phyloP scores from a whole-genome alignment of 176 grass and related monocot genomes.

The Neostapfia colusana region DNA sequence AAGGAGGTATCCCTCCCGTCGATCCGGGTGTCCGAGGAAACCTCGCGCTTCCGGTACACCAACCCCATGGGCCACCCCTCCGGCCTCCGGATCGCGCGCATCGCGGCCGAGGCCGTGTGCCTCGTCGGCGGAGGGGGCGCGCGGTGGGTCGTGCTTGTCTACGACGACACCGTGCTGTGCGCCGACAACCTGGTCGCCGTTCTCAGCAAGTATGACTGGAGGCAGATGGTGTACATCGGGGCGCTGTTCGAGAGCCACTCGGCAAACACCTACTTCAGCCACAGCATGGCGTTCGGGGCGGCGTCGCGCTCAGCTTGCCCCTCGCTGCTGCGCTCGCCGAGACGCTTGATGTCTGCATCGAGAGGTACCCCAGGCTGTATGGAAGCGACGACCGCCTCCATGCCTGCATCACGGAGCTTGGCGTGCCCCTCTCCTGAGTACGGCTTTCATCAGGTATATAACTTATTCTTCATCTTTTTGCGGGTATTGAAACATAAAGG shows the following conservation, averaged over 20 bases:
- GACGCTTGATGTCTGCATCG: conserved; percentile 77
- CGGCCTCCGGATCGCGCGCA: conserved; percentile 85
- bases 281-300: conserved; percentile 89
- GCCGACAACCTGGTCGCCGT: conserved; percentile 77
- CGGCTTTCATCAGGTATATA: conserved; percentile 85
- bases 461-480: conserved; percentile 19
- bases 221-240: conserved; percentile 90
- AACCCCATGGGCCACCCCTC: conserved; percentile 96
- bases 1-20: conserved; percentile 50
- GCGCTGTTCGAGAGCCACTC: conserved; percentile 86
- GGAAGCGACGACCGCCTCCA: conserved; percentile 91
- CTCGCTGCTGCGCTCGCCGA: conserved; percentile 61
- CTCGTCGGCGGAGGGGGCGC: conserved; percentile 48
- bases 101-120: conserved; percentile 75
- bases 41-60: conserved; percentile 83
- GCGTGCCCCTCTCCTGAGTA: conserved; percentile 77
- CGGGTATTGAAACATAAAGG: background rate
- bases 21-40: conserved; percentile 87
- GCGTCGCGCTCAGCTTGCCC: conserved; percentile 84
- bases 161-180: conserved; percentile 85
- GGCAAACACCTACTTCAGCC: conserved; percentile 94
- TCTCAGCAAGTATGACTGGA: conserved; percentile 89
- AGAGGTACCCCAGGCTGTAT: conserved; percentile 87
- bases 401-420: conserved; percentile 91
- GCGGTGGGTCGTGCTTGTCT: conserved; percentile 84